These are phyloP conservation scores for Coniochaeta sp. DNA, from an alignment of 2,329 filamentous ascomycete genomes.

Conservation along the genomic window DNA sequence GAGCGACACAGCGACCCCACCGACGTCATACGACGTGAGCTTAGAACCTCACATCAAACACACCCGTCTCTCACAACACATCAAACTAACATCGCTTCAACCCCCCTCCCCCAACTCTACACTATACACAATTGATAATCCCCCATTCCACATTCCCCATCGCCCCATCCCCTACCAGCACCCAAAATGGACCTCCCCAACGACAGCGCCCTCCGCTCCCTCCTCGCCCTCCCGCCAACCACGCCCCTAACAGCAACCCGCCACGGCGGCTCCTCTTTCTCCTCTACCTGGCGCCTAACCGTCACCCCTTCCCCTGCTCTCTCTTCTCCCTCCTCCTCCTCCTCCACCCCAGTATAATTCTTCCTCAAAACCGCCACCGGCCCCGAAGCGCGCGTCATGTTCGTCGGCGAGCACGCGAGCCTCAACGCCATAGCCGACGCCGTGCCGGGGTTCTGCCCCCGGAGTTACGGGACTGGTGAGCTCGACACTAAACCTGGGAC, in stretches of 20 bases:
- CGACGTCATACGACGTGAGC: too few relatives aligned
- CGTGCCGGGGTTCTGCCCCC: conserved; percentile 70
- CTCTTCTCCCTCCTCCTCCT: conserved; percentile 3
- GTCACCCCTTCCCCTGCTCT: too few relatives aligned
- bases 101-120: too few relatives aligned
- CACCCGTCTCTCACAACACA: too few relatives aligned
- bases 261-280: conserved; percentile 2
- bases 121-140: neutral
- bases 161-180: neutral
- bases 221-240: neutral
- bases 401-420: conserved; percentile 73
- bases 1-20: too few relatives aligned
- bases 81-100: too few relatives aligned
- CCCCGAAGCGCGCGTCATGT: conserved; percentile 59
- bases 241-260: neutral
- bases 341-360: conserved; percentile 34
- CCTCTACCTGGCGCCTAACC: conserved; percentile 1
- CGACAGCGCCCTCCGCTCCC: neutral
- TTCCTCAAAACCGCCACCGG: conserved; percentile 69
- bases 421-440: conserved; percentile 71
- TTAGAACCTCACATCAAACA: too few relatives aligned
- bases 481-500: conserved; percentile 42
- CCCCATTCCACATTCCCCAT: too few relatives aligned
- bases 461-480: conserved; percentile 65
- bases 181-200: neutral